These are phyloP conservation scores for Colletotrichum melonis DNA, from an alignment of 2,329 filamentous ascomycete genomes.

Conservation along the genomic window DNA sequence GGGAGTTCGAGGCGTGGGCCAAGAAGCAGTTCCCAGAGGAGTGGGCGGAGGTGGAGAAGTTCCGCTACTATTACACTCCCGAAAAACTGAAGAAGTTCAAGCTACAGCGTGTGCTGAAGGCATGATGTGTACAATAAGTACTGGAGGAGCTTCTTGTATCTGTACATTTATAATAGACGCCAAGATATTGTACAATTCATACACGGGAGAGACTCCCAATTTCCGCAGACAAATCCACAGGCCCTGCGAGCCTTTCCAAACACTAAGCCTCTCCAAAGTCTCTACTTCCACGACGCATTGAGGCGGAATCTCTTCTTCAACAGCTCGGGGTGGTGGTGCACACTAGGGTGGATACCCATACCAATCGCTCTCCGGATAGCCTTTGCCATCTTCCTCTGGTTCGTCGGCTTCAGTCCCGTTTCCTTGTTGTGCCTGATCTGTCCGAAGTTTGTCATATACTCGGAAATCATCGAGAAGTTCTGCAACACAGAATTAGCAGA, in stretches of 20 bases:
- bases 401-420: conserved; percentile 86
- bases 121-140: conserved; percentile 53
- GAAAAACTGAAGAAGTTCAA: conserved; percentile 62
- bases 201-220: conserved; percentile 13
- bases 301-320: conserved; percentile 58
- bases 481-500: conserved; percentile 48
- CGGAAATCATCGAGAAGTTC: conserved; percentile 94
- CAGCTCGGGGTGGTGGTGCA: conserved; percentile 89
- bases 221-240: background rate
- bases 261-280: background rate
- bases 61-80: conserved; percentile 57
- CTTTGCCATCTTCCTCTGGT: conserved; percentile 94
- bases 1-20: conserved; percentile 80
- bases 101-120: conserved; percentile 59
- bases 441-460: conserved; percentile 87
- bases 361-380: conserved; percentile 90
- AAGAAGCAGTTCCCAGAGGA: conserved; percentile 72
- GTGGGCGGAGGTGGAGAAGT: conserved; percentile 74
- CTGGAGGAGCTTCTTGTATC: conserved; percentile 34
- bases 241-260: background rate
- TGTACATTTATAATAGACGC: conserved; percentile 38
- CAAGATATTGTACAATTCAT: conserved; percentile 41
- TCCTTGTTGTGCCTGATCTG: conserved; percentile 81
- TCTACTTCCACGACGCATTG: conserved; percentile 20
- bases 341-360: conserved; percentile 90